Conservation (phyloP, 2,329 filamentous ascomycete genomes). For the Exophiala mesophila region DNA sequence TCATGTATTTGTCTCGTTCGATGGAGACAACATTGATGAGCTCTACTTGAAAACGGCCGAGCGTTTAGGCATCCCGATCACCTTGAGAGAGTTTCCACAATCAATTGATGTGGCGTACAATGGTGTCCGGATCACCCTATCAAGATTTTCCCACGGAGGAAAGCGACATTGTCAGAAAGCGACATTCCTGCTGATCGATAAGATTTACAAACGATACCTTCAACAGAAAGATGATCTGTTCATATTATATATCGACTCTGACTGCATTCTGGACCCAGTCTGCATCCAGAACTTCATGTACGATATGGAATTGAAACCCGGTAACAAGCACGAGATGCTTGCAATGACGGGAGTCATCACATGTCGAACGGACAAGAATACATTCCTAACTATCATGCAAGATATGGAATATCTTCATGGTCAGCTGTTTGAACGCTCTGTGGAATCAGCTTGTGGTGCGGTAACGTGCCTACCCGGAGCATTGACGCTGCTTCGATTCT, state of each 20-base stretch:
- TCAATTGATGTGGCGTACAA: conserved; percentile 88
- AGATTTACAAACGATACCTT: conserved; percentile 81
- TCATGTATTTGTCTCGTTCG: conserved; percentile 92
- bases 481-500: conserved; percentile 92
- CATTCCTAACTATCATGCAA: conserved; percentile 84
- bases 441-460: conserved; percentile 88
- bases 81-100: conserved; percentile 71
- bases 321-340: conserved; percentile 86
- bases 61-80: conserved; percentile 74
- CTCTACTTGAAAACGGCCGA: conserved; percentile 82
- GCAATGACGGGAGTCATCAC: conserved; percentile 98
- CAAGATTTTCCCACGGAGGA: conserved; percentile 85
- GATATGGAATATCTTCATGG: conserved; percentile 99
- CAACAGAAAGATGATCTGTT: conserved; percentile 87
- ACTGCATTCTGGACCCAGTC: conserved; percentile 85
- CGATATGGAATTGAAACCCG: conserved; percentile 95
- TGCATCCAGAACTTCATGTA: conserved; percentile 98
- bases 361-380: conserved; percentile 82
- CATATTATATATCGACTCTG: conserved; percentile 94
- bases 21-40: conserved; percentile 83
- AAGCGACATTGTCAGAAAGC: conserved; percentile 91
- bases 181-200: conserved; percentile 90
- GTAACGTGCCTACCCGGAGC: conserved; percentile 94
- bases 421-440: conserved; percentile 90
- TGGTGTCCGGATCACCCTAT: conserved; percentile 79